Conservation (phyloP, 75 land plant species). For the Pinus taeda region DNA sequence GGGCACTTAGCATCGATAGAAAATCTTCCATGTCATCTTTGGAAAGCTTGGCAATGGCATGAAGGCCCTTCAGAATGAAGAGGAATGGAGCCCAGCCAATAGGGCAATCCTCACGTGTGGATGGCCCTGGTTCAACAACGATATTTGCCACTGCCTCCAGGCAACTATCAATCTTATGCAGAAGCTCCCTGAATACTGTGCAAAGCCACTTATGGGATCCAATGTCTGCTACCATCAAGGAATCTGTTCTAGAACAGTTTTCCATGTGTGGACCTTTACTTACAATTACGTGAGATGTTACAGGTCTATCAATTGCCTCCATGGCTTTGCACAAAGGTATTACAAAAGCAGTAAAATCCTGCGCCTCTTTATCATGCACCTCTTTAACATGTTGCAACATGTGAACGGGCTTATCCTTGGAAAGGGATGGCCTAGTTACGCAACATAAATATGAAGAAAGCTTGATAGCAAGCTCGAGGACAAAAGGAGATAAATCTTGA, state of each 20-base stretch:
- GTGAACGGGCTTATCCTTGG: background rate
- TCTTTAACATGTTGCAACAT: background rate
- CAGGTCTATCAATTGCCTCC: background rate
- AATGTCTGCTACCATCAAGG: too few relatives aligned
- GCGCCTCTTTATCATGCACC: background rate
- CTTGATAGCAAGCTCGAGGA: slow-evolving; percentile 43
- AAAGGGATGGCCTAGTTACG: background rate
- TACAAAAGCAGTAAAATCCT: background rate
- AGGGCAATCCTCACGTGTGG: slow-evolving; percentile 15
- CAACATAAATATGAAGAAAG: slow-evolving; percentile 29
- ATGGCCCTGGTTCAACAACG: slow-evolving; percentile 1
- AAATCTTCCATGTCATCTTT: slow-evolving; percentile 45
- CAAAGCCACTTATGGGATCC: too few relatives aligned
- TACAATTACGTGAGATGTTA: too few relatives aligned
- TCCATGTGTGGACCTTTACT: too few relatives aligned
- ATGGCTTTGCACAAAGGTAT: background rate
- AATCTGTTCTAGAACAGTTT: too few relatives aligned
- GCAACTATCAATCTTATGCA: slow-evolving; percentile 41
- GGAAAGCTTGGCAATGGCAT: slow-evolving; percentile 54
- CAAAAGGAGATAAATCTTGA: slow-evolving; percentile 68
- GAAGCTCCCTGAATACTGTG: slow-evolving; percentile 39
- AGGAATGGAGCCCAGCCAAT: slow-evolving; percentile 50
- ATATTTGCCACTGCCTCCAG: slow-evolving; percentile 33
- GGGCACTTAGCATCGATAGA: slow-evolving; percentile 30
- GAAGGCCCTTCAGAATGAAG: slow-evolving; percentile 60